phyloP scores from a whole-genome alignment of 768 basidiomycete genomes.

The Gymnopilus dilepis region DNA sequence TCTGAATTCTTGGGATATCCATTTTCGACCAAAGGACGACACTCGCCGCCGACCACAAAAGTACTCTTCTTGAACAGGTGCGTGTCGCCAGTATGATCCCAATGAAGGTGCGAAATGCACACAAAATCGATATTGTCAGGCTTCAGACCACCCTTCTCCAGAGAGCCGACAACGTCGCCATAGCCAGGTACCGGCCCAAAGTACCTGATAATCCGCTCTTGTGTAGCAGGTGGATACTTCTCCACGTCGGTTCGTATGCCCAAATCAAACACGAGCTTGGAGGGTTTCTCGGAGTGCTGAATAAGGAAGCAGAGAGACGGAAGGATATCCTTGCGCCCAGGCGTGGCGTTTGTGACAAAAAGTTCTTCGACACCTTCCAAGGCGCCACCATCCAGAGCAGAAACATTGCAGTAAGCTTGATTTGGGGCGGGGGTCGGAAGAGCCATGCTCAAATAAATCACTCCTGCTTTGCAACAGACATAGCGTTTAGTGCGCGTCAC shows the following conservation, averaged over 20 bases:
- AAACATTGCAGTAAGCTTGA: slow-evolving; percentile 19
- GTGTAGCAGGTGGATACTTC: slow-evolving; percentile 3
- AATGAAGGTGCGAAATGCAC: slow-evolving; percentile 58
- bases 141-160: slow-evolving; percentile 47
- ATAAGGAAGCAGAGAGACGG: slow-evolving; percentile 18
- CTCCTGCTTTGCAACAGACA: not conserved
- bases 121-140: slow-evolving; percentile 50
- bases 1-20: slow-evolving; percentile 49
- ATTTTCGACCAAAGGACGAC: slow-evolving; percentile 37
- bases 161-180: slow-evolving; percentile 38
- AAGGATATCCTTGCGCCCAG: not conserved
- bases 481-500: not conserved
- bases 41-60: slow-evolving; percentile 52
- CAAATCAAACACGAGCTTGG: slow-evolving; percentile 21
- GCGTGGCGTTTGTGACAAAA: slow-evolving; percentile 17
- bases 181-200: slow-evolving; percentile 11
- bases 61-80: slow-evolving; percentile 49
- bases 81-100: slow-evolving; percentile 57
- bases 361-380: slow-evolving; percentile 10
- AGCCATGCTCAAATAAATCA: not conserved
- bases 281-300: slow-evolving; percentile 16
- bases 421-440: slow-evolving; percentile 10
- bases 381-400: slow-evolving; percentile 19
- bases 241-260: slow-evolving; percentile 13
- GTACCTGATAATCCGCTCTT: not conserved